Percentiles rank a stretch among this genome's conserved stretches.
These are phyloP conservation scores for Dalbergia cultrata DNA, from an alignment of 306 rosid species.

Conservation along the genomic window DNA sequence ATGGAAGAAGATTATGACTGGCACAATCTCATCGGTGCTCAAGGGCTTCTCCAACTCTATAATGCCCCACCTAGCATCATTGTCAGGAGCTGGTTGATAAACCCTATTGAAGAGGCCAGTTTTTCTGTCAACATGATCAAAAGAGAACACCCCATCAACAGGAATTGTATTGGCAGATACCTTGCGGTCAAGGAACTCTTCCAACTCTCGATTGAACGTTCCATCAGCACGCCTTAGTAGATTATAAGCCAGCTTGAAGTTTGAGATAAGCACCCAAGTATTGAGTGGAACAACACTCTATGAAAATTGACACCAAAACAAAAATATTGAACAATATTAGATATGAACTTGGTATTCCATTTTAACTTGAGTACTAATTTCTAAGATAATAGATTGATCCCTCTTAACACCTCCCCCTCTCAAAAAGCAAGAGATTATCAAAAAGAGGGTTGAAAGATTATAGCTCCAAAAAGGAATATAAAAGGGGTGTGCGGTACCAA, in stretches of 20 bases:
- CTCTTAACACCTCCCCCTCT: not conserved
- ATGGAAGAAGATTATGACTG: constrained; percentile 84
- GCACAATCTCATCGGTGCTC: constrained; percentile 69
- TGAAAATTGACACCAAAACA: constrained; percentile 29
- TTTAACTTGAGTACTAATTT: not conserved
- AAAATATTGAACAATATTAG: constrained; percentile 22
- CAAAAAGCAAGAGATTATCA: constrained; percentile 25
- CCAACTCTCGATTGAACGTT: constrained; percentile 83
- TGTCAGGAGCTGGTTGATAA: constrained; percentile 66
- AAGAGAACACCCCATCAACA: constrained; percentile 87
- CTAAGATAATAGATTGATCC: constrained; percentile 16
- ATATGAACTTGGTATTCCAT: constrained; percentile 11
- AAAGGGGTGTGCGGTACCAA: not conserved
- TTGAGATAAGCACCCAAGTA: constrained; percentile 95
- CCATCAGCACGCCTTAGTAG: constrained; percentile 91
- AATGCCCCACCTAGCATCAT: constrained; percentile 55
- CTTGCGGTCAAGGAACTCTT: constrained; percentile 90
- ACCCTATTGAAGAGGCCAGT: constrained; percentile 77
- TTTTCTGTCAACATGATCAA: constrained; percentile 77
- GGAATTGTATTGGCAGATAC: constrained; percentile 75
- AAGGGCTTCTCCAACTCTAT: constrained; percentile 73
- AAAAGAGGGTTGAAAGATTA: constrained; percentile 14
- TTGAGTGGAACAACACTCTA: constrained; percentile 92
- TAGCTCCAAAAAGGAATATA: constrained; percentile 14
- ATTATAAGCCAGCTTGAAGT: constrained; percentile 91